Conservation (phyloP, 345 rosid genomes). For the Aquilaria malaccensis region DNA sequence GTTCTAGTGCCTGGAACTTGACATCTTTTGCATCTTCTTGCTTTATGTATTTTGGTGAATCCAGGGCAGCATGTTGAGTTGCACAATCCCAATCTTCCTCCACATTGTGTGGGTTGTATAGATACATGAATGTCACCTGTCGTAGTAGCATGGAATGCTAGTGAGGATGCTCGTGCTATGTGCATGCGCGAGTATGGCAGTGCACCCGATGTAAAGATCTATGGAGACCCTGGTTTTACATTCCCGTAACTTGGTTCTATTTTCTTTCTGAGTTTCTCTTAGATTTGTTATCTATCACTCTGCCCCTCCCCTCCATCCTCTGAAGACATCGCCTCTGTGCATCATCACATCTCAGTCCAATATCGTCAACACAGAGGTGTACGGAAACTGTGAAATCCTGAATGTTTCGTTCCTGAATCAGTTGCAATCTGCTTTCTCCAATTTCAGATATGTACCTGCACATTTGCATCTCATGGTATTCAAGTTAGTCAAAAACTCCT, state of each 20-base stretch:
- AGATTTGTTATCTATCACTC: background rate
- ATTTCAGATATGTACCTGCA: conserved; percentile 67
- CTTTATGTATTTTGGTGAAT: conserved; percentile 16
- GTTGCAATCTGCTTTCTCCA: conserved; percentile 8
- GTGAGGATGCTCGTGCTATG: conserved; percentile 82
- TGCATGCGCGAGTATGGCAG: conserved; percentile 88
- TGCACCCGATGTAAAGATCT: conserved; percentile 69
- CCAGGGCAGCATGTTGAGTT: conserved; percentile 99
- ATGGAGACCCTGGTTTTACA: conserved; percentile 89
- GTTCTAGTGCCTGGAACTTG: background rate
- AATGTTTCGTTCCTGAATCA: background rate
- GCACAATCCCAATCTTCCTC: conserved; percentile 90
- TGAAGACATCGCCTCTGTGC: no score
- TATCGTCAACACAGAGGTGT: background rate
- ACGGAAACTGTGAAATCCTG: background rate
- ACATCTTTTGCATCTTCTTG: conserved; percentile 1
- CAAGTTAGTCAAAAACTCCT: conserved; percentile 91
- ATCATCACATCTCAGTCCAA: background rate
- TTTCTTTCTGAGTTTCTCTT: background rate
- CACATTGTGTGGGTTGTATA: conserved; percentile 75
- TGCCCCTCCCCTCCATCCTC: background rate
- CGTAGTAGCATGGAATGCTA: conserved; percentile 77
- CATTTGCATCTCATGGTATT: conserved; percentile 94
- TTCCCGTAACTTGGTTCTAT: conserved; percentile 67
- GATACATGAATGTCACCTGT: conserved; percentile 94